Base-by-base conservation (phyloP, 345 rosid genomes). In the Eucalyptus erythrocorys region DNA sequence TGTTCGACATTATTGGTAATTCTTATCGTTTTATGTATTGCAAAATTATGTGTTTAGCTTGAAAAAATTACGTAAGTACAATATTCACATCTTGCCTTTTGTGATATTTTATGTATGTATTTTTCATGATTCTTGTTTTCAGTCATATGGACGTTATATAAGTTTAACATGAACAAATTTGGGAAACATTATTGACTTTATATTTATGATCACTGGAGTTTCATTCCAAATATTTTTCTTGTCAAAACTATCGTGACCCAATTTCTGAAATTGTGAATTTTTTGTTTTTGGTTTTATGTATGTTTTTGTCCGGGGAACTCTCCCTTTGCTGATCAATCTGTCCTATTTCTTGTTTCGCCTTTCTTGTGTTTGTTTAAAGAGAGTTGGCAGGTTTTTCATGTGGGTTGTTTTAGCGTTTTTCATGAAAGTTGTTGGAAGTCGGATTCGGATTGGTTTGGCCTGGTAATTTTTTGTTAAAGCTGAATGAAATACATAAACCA, bases 231-330 rank as follows among this genome's bases (percentile, higher is more conserved):
- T 51, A 19, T 51, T 19, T 51, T 51, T 51, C 55, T 51, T 51
- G 55, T 51, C 55, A 19, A 51, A 7, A 51, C 55, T 51, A 51
- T 9, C 55, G 99, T 95, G 87, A 53, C 55, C 26, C 59, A 49
- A 11, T 49, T 48, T 53, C 43, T 49, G 53, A 40, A 5, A 50
- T 32, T 53, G 1, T 50, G 42, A 47, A 47, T 84, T 84, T 48
- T 24, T 84, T 47, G 15, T 24, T 55, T 22, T 55, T 85, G 37
- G 59, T 48, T 21, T 21, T 37, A 1, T 16, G 61, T 13, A 30
- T 85, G 22, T 48, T 16, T 85, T 22, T 76, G 45, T 37, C 82
- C 8, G 47, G 82, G 13, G 27, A 40, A 76, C 47, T 76, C 14
- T 40, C 47, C 45, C 10, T 5, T 10, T 76, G 47, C 82, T 76